Percentiles rank a stretch among this genome's conserved stretches.
phyloP scores from a whole-genome alignment of 164 flowering plant species.

The Houttuynia cordata region DNA sequence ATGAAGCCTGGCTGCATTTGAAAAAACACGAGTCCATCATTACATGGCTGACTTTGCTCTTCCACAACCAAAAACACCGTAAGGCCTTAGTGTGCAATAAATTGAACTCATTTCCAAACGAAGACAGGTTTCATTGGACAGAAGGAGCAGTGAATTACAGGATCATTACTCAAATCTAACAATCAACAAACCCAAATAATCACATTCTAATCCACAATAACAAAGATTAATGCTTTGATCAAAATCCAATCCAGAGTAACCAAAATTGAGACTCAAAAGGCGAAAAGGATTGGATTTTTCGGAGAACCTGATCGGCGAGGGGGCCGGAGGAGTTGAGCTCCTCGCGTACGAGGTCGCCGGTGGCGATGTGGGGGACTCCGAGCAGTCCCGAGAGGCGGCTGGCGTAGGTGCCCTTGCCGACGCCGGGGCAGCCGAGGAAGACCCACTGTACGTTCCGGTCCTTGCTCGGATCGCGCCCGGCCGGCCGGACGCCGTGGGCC shows the following conservation, averaged over 20 bases:
- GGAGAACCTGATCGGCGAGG: constrained; percentile 46
- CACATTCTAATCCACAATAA: no score
- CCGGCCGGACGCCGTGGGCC: constrained; percentile 5
- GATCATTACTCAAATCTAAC: no score
- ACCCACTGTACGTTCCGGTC: constrained; percentile 76
- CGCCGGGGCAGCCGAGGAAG: constrained; percentile 93
- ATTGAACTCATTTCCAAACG: no score
- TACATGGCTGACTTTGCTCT: no score
- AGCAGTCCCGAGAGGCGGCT: constrained; percentile 63
- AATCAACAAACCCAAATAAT: no score
- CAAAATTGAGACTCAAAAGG: background rate
- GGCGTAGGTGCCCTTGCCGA: constrained; percentile 92
- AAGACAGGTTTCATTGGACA: no score
- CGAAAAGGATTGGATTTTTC: background rate
- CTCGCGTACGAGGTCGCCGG: constrained; percentile 90
- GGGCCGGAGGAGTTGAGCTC: constrained; percentile 71
- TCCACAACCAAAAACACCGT: no score
- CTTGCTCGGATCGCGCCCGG: constrained; percentile 10
- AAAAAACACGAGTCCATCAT: no score
- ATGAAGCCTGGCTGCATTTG: no score
- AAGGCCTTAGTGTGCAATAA: no score
- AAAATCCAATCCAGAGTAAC: background rate
- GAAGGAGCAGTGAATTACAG: no score
- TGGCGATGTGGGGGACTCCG: constrained; percentile 93
- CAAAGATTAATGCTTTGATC: background rate